A percentile compares a stretch with the other conserved stretches of the same genome.
Conservation (phyloP, 2,329 filamentous ascomycete genomes). For the Colletotrichum eremochloae region DNA sequence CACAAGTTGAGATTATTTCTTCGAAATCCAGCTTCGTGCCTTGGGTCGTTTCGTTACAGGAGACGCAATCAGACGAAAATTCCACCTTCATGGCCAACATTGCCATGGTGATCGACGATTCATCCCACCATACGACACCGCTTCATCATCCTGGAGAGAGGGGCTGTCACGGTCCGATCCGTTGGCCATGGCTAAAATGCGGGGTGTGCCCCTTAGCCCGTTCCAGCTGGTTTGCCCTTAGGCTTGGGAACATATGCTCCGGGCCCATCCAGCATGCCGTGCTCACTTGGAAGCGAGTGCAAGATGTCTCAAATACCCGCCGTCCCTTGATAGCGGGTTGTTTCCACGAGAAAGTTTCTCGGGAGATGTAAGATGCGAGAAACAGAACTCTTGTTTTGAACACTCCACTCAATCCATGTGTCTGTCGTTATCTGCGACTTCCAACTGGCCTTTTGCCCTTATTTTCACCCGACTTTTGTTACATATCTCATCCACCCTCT, state of each 20-base stretch:
- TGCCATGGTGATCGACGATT: background rate
- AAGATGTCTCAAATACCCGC: background rate
- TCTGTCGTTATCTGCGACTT: too few relatives aligned
- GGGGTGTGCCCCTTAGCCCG: background rate
- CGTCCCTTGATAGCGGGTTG: background rate
- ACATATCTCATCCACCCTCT: too few relatives aligned
- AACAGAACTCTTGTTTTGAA: too few relatives aligned
- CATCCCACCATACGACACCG: background rate
- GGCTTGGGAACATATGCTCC: background rate
- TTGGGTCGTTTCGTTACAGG: too few relatives aligned
- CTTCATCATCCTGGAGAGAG: background rate
- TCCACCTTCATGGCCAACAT: background rate
- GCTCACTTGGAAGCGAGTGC: background rate
- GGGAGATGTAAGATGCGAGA: too few relatives aligned
- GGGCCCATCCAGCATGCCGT: background rate
- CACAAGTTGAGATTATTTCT: too few relatives aligned
- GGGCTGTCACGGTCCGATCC: slow-evolving; percentile 1
- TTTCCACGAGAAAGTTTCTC: background rate
- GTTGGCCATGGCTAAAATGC: background rate
- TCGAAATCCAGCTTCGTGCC: background rate
- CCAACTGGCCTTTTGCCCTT: too few relatives aligned
- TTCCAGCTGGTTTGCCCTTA: background rate
- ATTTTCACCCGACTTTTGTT: too few relatives aligned
- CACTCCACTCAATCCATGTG: too few relatives aligned
- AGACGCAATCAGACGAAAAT: background rate